Evolutionary conservation across 176 grass and related monocot genomes (phyloP).

Genomic region (Secale cereale): DNA sequence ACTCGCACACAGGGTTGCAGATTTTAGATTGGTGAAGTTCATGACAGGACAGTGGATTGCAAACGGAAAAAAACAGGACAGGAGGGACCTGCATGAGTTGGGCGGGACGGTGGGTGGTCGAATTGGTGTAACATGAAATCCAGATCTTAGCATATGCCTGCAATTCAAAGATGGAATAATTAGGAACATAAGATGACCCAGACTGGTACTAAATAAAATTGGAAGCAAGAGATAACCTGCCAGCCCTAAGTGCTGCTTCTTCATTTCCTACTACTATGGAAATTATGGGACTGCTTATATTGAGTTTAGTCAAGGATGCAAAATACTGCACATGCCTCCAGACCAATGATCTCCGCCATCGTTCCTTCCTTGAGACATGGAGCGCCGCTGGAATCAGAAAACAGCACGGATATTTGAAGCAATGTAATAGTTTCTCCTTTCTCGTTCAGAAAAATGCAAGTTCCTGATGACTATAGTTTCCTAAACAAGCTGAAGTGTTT

Average conservation of each 20-base stretch:
- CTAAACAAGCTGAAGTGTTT: background rate
- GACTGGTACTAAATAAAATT: background rate
- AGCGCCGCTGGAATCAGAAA: slow-evolving; percentile 63
- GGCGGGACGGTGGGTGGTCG: slow-evolving; percentile 82
- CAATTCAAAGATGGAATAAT: slow-evolving; percentile 17
- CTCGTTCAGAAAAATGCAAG: background rate
- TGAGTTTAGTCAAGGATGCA: slow-evolving; percentile 50
- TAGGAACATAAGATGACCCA: background rate
- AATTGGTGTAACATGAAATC: slow-evolving; percentile 92
- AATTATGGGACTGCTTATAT: slow-evolving; percentile 88
- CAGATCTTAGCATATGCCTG: slow-evolving; percentile 84
- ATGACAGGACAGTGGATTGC: background rate
- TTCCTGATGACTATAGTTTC: background rate
- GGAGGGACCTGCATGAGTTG: slow-evolving; percentile 77
- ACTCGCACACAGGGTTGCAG: background rate
- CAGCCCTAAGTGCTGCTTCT: slow-evolving; percentile 65
- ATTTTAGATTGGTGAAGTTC: background rate
- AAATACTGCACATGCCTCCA: slow-evolving; percentile 85
- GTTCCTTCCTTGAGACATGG: slow-evolving; percentile 68
- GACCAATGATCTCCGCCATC: slow-evolving; percentile 69
- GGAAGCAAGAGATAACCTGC: slow-evolving; percentile 54
- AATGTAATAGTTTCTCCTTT: background rate
- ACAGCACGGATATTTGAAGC: background rate
- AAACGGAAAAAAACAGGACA: background rate
- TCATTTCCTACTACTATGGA: slow-evolving; percentile 85